These are phyloP conservation scores for Candida tunisiensis DNA, from an alignment of 1,139 yeast genomes.

Conservation along the genomic window DNA sequence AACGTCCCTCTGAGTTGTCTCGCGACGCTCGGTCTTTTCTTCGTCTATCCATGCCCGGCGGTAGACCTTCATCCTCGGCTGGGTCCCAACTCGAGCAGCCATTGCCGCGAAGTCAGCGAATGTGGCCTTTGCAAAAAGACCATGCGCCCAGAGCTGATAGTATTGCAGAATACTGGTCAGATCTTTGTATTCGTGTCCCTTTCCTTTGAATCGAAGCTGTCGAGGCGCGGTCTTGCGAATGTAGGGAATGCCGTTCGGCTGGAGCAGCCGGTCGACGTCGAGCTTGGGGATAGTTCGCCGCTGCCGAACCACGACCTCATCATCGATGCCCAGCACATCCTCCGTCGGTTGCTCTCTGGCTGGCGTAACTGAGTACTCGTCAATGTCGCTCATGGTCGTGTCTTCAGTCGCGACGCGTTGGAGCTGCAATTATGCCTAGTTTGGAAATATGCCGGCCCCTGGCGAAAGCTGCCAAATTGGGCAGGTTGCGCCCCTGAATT, in stretches of 20 bases:
- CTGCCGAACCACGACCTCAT: constrained; percentile 14
- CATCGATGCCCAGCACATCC: constrained; percentile 21
- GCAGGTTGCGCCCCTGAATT: too few species aligned
- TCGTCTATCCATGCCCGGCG: constrained; percentile 14
- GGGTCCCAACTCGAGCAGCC: constrained; percentile 16
- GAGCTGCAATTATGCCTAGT: too few species aligned
- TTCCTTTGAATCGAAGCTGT: constrained; percentile 18
- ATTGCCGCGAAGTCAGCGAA: constrained; percentile 39
- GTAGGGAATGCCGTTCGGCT: constrained; percentile 18
- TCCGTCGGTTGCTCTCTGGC: too few species aligned
- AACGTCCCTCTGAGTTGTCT: neutral
- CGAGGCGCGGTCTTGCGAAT: constrained; percentile 10
- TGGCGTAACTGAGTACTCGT: constrained; percentile 4
- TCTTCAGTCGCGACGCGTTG: too few species aligned
- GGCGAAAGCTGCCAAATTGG: too few species aligned
- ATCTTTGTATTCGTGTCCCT: constrained; percentile 26
- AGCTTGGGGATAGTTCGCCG: constrained; percentile 16
- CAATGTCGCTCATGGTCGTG: neutral
- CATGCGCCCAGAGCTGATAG: constrained; percentile 80
- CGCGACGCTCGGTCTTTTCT: neutral
- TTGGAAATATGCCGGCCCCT: too few species aligned
- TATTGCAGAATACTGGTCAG: constrained; percentile 35
- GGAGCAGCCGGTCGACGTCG: constrained; percentile 18
- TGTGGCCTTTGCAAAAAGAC: constrained; percentile 60
- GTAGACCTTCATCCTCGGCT: constrained; percentile 10